Percentiles rank a stretch among this genome's conserved stretches.
Conservation (phyloP, 768 basidiomycete genomes). For the Rhizopogon vinicolor region DNA sequence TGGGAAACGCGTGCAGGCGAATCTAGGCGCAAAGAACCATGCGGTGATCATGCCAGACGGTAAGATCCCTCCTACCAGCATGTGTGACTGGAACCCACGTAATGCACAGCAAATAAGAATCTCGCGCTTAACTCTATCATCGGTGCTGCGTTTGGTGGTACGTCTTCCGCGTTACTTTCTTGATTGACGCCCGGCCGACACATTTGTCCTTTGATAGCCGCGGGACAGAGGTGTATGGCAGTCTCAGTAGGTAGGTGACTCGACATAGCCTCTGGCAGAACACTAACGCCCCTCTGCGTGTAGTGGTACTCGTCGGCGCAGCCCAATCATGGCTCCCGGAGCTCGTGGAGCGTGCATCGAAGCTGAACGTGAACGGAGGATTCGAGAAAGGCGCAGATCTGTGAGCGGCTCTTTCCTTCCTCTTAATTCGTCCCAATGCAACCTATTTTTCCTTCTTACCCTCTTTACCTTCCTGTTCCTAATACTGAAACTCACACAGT, state of each 20-base stretch:
- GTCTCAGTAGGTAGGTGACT: slow-evolving; percentile 72
- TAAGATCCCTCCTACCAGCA: slow-evolving; percentile 27
- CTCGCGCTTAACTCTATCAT: slow-evolving; percentile 86
- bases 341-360: slow-evolving; percentile 74
- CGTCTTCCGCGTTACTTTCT: slow-evolving; percentile 17
- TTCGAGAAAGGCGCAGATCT: slow-evolving; percentile 86
- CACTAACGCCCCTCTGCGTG: neutral
- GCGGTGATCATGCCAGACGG: slow-evolving; percentile 92
- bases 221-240: slow-evolving; percentile 97
- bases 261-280: neutral
- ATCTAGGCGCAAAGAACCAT: slow-evolving; percentile 97
- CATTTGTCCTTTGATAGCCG: slow-evolving; percentile 45
- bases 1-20: slow-evolving; percentile 87
- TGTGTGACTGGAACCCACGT: neutral
- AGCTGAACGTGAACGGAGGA: slow-evolving; percentile 82
- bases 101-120: slow-evolving; percentile 76
- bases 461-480: neutral
- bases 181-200: slow-evolving; percentile 14
- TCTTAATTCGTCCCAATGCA: neutral
- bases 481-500: slow-evolving; percentile 26
- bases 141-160: slow-evolving; percentile 91
- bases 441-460: neutral
- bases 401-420: slow-evolving; percentile 30
- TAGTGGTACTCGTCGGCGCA: slow-evolving; percentile 80
- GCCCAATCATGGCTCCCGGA: slow-evolving; percentile 81